These are phyloP conservation scores for Sugiyamaella valdiviana DNA, from an alignment of 805 yeast genomes.

Conservation along the genomic window DNA sequence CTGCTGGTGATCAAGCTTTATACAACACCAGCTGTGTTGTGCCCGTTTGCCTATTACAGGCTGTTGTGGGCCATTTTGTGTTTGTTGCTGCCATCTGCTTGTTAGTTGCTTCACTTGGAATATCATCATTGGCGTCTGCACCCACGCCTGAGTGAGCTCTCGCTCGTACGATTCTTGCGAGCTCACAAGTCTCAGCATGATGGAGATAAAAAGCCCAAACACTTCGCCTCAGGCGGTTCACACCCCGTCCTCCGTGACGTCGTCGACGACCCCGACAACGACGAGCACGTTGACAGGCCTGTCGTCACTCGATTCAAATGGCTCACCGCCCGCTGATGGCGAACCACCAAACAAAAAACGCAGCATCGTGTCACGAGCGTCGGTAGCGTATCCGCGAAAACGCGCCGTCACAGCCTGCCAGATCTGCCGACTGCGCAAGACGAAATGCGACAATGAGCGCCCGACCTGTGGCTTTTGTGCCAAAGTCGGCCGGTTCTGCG, in stretches of 20 bases:
- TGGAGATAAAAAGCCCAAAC: neutral
- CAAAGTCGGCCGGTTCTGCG: conserved; percentile 56
- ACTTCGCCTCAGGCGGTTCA: neutral
- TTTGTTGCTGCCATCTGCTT: too few species aligned
- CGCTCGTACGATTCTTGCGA: neutral
- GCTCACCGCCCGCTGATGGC: neutral
- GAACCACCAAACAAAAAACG: conserved; percentile 3
- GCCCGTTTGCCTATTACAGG: too few species aligned
- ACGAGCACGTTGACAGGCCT: neutral
- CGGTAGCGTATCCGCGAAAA: conserved; percentile 23
- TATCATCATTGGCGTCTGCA: too few species aligned
- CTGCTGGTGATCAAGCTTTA: too few species aligned
- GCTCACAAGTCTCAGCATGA: neutral
- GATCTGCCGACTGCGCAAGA: conserved; percentile 55
- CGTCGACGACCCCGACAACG: neutral
- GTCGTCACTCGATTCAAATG: neutral
- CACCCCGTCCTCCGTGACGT: neutral
- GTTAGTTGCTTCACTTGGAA: too few species aligned
- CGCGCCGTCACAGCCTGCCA: conserved; percentile 71
- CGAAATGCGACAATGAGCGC: conserved; percentile 51
- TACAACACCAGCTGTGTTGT: too few species aligned
- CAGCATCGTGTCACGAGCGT: conserved; percentile 12
- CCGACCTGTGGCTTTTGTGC: conserved; percentile 50
- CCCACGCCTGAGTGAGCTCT: too few species aligned
- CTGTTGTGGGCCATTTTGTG: too few species aligned